phyloP scores from a whole-genome alignment of 2,329 filamentous ascomycete species.

The Knoxdaviesia capensis region DNA sequence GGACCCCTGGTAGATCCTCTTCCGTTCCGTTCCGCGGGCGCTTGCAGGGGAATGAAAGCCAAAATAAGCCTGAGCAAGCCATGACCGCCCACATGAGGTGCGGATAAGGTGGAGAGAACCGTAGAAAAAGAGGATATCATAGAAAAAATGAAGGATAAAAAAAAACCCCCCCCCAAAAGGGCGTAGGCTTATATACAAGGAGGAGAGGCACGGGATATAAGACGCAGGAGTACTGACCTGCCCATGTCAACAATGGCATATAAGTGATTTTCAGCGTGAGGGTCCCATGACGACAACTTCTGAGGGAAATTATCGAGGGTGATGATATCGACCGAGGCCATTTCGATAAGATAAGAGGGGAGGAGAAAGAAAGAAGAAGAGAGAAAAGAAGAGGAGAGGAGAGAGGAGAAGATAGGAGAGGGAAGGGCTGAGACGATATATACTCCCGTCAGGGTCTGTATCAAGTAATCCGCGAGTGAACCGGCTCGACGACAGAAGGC shows the following conservation, averaged over 20 bases:
- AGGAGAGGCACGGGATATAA: too few species aligned
- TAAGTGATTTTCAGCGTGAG: conserved; percentile 24
- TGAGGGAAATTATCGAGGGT: conserved; percentile 29
- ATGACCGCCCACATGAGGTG: too few species aligned
- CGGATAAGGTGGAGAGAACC: too few species aligned
- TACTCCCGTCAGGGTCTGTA: background rate
- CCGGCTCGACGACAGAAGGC: too few species aligned
- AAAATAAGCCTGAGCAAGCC: too few species aligned
- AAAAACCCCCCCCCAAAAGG: background rate
- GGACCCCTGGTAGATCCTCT: too few species aligned
- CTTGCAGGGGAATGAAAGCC: too few species aligned
- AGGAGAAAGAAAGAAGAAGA: background rate
- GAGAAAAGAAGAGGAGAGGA: background rate
- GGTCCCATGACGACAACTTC: conserved; percentile 27
- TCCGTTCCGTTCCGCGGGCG: too few species aligned
- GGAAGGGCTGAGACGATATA: background rate
- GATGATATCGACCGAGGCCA: conserved; percentile 19
- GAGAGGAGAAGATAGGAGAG: background rate
- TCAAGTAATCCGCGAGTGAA: too few species aligned
- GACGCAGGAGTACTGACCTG: conserved; percentile 17
- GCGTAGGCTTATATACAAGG: too few species aligned
- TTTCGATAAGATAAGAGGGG: conserved; percentile 4
- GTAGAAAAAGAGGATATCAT: too few species aligned
- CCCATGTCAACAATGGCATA: conserved; percentile 41
- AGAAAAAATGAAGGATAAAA: background rate